Conservation (phyloP, 2,329 filamentous ascomycete species). For the Neodidymelliopsis sp. region DNA sequence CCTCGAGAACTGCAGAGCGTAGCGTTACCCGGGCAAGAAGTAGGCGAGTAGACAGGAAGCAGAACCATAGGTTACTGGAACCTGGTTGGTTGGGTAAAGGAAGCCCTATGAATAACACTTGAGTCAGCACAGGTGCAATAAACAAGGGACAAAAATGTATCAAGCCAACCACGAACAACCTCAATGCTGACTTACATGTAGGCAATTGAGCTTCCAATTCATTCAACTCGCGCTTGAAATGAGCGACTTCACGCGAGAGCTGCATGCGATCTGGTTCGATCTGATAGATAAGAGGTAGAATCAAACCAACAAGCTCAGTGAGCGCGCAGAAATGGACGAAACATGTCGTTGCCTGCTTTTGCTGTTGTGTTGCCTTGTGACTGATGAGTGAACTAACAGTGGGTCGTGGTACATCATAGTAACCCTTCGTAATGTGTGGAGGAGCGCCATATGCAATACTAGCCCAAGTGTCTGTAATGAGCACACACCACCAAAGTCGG, state of each 20-base stretch:
- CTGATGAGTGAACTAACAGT: constrained; percentile 53
- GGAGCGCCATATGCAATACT: constrained; percentile 65
- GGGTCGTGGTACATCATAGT: constrained; percentile 65
- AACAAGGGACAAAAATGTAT: too few species aligned
- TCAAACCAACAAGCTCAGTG: constrained; percentile 52
- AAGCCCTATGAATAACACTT: constrained; percentile 29
- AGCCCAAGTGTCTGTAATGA: constrained; percentile 65
- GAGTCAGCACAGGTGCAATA: too few species aligned
- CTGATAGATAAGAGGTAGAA: constrained; percentile 50
- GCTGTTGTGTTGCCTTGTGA: constrained; percentile 45
- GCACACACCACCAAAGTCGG: constrained; percentile 64
- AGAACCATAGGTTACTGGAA: constrained; percentile 51
- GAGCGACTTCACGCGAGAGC: constrained; percentile 38
- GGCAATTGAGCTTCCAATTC: constrained; percentile 46
- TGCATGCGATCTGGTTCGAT: constrained; percentile 41
- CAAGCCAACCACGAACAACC: fast-evolving
- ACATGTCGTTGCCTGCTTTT: constrained; percentile 57
- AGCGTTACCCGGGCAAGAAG: constrained; percentile 50
- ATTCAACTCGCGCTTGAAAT: constrained; percentile 44
- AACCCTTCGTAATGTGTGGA: constrained; percentile 60
- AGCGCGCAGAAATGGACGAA: constrained; percentile 62
- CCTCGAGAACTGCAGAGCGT: constrained; percentile 37
- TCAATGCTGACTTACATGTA: constrained; percentile 22
- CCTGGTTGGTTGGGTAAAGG: constrained; percentile 39
- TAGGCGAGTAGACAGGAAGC: constrained; percentile 50